These are phyloP conservation scores for Solanum sejunctum DNA, from an alignment of 257 asterid species.

Conservation along the genomic window DNA sequence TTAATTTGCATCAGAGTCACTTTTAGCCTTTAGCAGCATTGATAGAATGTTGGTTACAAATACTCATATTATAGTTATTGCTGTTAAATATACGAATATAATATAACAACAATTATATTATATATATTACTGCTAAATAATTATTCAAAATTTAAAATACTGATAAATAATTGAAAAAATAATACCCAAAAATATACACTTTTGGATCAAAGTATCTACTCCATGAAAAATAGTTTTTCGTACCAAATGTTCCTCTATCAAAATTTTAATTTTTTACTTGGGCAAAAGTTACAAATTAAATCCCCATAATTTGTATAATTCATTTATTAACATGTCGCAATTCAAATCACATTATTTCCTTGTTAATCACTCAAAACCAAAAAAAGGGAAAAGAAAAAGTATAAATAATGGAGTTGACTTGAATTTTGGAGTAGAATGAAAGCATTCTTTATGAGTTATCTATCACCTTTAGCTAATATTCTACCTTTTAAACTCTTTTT, in stretches of 20 bases:
- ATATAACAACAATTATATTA: too few species aligned
- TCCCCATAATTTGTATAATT: too few species aligned
- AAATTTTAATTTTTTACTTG: not conserved
- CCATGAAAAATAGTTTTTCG: not conserved
- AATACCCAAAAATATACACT: too few species aligned
- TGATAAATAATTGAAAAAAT: too few species aligned
- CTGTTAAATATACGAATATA: too few species aligned
- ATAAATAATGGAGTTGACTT: not conserved
- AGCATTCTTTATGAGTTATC: not conserved
- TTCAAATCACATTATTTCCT: not conserved
- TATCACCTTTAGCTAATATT: not conserved
- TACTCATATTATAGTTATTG: too few species aligned
- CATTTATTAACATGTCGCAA: not conserved
- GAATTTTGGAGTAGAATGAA: not conserved
- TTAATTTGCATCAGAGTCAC: too few species aligned
- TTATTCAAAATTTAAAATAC: too few species aligned
- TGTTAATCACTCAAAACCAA: not conserved
- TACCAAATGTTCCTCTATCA: not conserved
- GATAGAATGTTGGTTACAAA: too few species aligned
- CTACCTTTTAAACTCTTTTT: not conserved
- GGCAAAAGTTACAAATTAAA: not conserved
- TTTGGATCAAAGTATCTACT: too few species aligned
- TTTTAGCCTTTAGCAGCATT: too few species aligned
- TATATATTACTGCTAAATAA: too few species aligned
- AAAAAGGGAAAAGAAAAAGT: not conserved